Conservation (phyloP, 140 eudicot genomes). For the Ambrosia hybrid region DNA sequence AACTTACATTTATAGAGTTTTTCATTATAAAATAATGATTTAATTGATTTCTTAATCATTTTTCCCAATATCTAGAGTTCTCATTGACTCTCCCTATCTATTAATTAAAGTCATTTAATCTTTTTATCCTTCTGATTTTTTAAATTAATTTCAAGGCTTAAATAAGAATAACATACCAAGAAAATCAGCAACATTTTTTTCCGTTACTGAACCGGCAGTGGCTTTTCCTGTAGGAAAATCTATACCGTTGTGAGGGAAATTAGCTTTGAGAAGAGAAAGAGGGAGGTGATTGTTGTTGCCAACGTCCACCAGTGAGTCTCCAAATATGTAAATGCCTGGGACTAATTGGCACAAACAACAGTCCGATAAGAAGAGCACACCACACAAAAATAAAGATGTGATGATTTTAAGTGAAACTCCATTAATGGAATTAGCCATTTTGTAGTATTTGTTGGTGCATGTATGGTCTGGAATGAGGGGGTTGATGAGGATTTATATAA, state of each 20-base stretch:
- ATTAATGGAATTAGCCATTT: conserved; percentile 12
- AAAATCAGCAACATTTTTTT: conserved; percentile 70
- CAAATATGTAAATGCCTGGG: conserved; percentile 54
- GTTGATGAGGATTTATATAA: neutral
- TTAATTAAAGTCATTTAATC: no score
- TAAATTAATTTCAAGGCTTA: no score
- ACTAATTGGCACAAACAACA: conserved; percentile 19
- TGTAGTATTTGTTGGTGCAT: neutral
- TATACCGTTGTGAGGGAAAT: conserved; percentile 65
- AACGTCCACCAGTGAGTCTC: conserved; percentile 76
- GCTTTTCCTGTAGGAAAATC: conserved; percentile 57
- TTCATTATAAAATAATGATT: no score
- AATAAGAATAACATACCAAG: conserved; percentile 43
- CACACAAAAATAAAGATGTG: neutral
- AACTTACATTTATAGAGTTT: no score
- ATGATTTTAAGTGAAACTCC: neutral
- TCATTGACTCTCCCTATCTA: no score
- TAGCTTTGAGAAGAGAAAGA: conserved; percentile 48
- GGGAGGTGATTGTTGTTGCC: conserved; percentile 66
- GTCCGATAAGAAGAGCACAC: neutral
- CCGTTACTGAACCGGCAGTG: conserved; percentile 76
- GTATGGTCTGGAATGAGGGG: neutral
- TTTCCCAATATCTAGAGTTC: no score
- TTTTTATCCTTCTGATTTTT: no score
- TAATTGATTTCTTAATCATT: no score